Evolutionary conservation across 1,284 basidiomycete genomes (phyloP).

Genomic region (Melampsora americana): DNA sequence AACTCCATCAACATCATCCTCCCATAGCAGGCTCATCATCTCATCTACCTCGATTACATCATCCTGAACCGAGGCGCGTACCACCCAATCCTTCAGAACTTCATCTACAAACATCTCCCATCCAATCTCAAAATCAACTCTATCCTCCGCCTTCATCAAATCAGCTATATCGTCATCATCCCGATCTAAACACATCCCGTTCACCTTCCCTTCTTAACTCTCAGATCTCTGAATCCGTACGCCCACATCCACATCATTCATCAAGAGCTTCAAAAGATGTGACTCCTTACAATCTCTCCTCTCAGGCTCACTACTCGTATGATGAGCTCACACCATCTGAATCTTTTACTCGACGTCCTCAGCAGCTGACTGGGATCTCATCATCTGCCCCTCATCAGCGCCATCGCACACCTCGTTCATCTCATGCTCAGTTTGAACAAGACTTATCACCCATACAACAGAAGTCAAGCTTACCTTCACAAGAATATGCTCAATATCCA

Average conservation of each 20-base stretch:
- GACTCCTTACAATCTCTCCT: too few relatives aligned
- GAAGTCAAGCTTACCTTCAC: neutral
- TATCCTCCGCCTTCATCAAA: neutral
- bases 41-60: constrained; percentile 31
- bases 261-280: too few relatives aligned
- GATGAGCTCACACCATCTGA: too few relatives aligned
- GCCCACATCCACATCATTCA: too few relatives aligned
- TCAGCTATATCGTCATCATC: neutral
- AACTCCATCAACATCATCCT: constrained; percentile 19
- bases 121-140: neutral
- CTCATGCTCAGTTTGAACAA: neutral
- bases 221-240: too few relatives aligned
- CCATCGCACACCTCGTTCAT: neutral
- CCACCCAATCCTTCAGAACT: neutral
- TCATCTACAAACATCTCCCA: constrained; percentile 5
- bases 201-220: too few relatives aligned
- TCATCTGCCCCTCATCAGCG: constrained; percentile 1
- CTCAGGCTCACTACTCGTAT: too few relatives aligned
- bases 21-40: constrained; percentile 12
- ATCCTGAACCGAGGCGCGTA: constrained; percentile 32
- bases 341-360: too few relatives aligned
- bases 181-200: neutral
- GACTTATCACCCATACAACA: neutral
- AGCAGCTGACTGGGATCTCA: too few relatives aligned
- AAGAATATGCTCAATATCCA: neutral